Evolutionary conservation across 108 stramenopile genomes (phyloP), one percentile per base, ranked within the genome.

Genomic region (Pseudonitzschia multiseries): DNA sequence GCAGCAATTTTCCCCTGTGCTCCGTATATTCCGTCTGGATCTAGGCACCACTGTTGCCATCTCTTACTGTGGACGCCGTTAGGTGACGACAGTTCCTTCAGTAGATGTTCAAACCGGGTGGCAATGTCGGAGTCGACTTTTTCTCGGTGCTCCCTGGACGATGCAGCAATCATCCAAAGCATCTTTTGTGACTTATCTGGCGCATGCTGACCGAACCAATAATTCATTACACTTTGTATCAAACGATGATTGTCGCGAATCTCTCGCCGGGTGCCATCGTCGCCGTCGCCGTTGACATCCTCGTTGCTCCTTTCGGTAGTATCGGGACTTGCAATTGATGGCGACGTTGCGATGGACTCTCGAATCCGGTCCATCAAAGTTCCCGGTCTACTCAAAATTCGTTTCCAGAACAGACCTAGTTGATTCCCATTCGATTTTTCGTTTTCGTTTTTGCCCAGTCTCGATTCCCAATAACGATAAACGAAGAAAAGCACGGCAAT

Each of bases 81-180:
- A 15, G 8, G 53, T 17, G 73, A 79, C 36, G 51, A 69, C 44
- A 87, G 48, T 53, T 86, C 79, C 28, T 44, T 27, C 68, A 88
- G 41, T 13, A 85, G 52, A 20, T 43, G 48, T 57, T 77, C 82
- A 53, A 93, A 93, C 56, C 73, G 64, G 0, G 84, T 68, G 50
- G 87, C 52, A 77, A 93, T 89, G 51, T 87, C 81, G 21, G 73
- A 67, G 82, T 93, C 92, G 17, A 93, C 84, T 51, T 67, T 61
- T 53, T 62, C 33, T 20, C 81, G 74, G 27, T 78, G 81, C 60
- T 83, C 68, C 22, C 31, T 57, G 0, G 92, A 90, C 40, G 86
- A 85, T 18, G 88, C 69, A 17, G 88, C 85, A 74, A 94, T 92
- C 93, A 94, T 94, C 93, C 93, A 94, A 0, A 94, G 77, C 43